These are phyloP conservation scores for Coprinopsis cinerea DNA, from an alignment of 768 basidiomycete genomes.

Conservation along the genomic window DNA sequence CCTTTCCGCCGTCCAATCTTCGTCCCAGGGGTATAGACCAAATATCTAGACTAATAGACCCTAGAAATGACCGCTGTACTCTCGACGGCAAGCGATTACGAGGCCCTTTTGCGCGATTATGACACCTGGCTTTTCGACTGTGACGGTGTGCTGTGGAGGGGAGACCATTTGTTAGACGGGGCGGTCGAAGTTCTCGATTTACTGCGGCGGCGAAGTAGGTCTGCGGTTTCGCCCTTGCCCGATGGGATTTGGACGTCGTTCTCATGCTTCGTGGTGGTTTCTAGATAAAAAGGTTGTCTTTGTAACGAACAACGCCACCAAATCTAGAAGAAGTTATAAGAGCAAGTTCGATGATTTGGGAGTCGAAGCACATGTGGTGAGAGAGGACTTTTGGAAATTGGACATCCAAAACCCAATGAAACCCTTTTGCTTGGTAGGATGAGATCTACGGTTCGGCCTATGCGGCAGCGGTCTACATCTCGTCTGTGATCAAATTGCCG, in stretches of 20 bases:
- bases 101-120: slow-evolving; percentile 51
- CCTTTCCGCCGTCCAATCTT: too few species aligned
- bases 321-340: slow-evolving; percentile 85
- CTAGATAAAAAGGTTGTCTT: slow-evolving; percentile 82
- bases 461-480: slow-evolving; percentile 63
- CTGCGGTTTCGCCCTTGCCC: slow-evolving; percentile 6
- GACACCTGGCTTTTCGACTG: slow-evolving; percentile 98
- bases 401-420: slow-evolving; percentile 3
- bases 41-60: neutral
- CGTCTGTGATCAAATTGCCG: slow-evolving; percentile 82
- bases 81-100: slow-evolving; percentile 40
- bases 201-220: slow-evolving; percentile 68
- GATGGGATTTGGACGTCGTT: neutral
- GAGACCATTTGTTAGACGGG: slow-evolving; percentile 73
- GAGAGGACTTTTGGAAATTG: slow-evolving; percentile 23
- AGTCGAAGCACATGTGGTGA: slow-evolving; percentile 76
- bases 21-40: neutral
- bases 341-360: slow-evolving; percentile 88
- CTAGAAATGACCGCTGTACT: slow-evolving; percentile 30
- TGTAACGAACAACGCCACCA: slow-evolving; percentile 96
- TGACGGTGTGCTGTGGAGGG: slow-evolving; percentile 93
- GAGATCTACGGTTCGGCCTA: slow-evolving; percentile 97
- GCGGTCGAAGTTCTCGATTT: slow-evolving; percentile 67
- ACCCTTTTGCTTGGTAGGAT: slow-evolving; percentile 71
- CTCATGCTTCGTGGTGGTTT: slow-evolving; percentile 9